Evolutionary conservation across 2,329 filamentous ascomycete species (phyloP), one percentile per base, ranked within the genome.

Genomic region (Colletotrichum lentis): DNA sequence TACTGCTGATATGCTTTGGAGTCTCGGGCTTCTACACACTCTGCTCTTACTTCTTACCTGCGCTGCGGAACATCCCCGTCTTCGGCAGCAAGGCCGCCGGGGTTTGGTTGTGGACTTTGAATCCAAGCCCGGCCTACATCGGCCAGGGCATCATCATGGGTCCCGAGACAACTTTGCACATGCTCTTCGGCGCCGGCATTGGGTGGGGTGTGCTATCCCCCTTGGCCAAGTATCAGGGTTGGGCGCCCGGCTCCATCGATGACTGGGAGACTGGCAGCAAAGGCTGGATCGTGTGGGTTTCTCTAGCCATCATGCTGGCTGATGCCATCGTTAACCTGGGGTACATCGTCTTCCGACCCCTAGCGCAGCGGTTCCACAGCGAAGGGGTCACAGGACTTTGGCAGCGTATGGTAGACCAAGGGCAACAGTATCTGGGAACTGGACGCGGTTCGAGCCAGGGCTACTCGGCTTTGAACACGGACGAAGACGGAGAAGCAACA

Each of bases 101-200:
- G 1, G 88, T 88, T 2, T 99, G 95, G 95, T 86, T 97, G 1
- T 99, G 96, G 96, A 96, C 93, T 0, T 82, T 99, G 7, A 99
- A 99, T 72, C 96, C 96, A 0, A 97, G 94, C 53, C 90, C 97
- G n/a, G 96, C 96, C 2, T 99, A 99, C 77, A 89, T 98, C 31
- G 96, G 96, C 0, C 96, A 99, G 80, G 96, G 96, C 12, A 96
- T 99, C 70, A 98, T 99, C 75, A 99, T 99, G 96, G 96, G 96
- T 0, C 92, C 95, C 4, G 91, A 93, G 46, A 99, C 96, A 0
- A 98, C 95, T 3, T 85, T 97, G 60, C 95, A 98, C 73, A 99
- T 99, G 96, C 86, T 97, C 1, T 81, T 98, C 2, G 96, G 96
- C 5, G 94, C 96, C 3, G 77, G 97, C 18, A 75, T 97, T 11